Evolutionary conservation across 1,284 basidiomycete species (phyloP).

Genomic region (Ganoderma boninense): DNA sequence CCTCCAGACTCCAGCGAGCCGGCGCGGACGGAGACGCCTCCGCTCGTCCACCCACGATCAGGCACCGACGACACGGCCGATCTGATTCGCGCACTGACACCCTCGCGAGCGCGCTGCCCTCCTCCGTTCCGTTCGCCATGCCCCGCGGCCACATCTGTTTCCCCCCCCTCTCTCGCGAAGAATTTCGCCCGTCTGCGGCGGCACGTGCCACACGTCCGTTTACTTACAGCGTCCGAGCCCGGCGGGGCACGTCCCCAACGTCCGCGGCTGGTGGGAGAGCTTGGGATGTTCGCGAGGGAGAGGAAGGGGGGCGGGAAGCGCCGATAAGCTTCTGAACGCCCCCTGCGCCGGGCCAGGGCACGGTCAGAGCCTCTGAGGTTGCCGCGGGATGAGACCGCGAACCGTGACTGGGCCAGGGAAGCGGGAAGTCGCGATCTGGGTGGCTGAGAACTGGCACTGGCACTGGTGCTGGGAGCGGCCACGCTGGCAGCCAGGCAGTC

Average conservation of each 20-base stretch:
- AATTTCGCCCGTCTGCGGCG: no score
- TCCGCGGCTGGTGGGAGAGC: not conserved
- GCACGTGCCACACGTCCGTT: no score
- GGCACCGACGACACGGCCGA: constrained; percentile 4
- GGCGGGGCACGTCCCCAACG: not conserved
- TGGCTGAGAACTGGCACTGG: not conserved
- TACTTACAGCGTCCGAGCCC: not conserved
- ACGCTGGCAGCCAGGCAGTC: constrained; percentile 11
- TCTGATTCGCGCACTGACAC: not conserved
- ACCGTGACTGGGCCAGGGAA: no score
- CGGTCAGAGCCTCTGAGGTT: not conserved
- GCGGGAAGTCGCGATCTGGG: constrained; percentile 5
- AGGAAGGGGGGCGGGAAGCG: not conserved
- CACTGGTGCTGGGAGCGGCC: not conserved
- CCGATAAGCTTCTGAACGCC: constrained; percentile 2
- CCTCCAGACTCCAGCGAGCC: not conserved
- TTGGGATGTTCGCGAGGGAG: not conserved
- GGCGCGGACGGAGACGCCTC: not conserved
- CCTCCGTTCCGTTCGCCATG: not conserved
- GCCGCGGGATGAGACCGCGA: not conserved
- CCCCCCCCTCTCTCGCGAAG: not conserved
- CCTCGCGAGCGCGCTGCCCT: not conserved
- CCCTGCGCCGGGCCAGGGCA: constrained; percentile 7
- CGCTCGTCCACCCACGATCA: not conserved
- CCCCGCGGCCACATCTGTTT: not conserved